These are phyloP conservation scores for Tetratostichococcus sp. DNA, from an alignment of 139 green algal species.

Conservation along the genomic window DNA sequence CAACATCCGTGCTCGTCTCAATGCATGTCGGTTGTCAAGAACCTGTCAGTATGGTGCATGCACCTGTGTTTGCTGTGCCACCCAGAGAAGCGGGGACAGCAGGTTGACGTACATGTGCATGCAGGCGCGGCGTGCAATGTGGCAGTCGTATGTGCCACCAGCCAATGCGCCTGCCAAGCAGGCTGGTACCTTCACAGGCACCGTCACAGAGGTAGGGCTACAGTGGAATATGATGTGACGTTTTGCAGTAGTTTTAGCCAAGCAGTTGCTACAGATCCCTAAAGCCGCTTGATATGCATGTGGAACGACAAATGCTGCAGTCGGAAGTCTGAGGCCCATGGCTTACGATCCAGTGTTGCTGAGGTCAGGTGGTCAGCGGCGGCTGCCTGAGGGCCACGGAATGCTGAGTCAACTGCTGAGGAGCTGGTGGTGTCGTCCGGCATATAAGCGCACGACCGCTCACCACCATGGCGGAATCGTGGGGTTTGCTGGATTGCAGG, in stretches of 20 bases:
- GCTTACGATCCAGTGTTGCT: too few relatives aligned
- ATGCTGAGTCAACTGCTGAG: constrained; percentile 63
- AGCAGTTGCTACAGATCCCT: neutral
- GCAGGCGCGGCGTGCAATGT: constrained; percentile 55
- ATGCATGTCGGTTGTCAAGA: too few relatives aligned
- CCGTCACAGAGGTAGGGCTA: constrained; percentile 73
- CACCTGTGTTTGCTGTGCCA: too few relatives aligned
- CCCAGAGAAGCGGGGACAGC: too few relatives aligned
- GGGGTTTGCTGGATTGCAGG: too few relatives aligned
- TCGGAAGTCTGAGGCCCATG: too few relatives aligned
- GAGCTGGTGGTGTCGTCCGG: constrained; percentile 75
- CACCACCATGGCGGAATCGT: too few relatives aligned
- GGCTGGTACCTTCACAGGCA: constrained; percentile 62
- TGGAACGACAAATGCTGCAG: neutral
- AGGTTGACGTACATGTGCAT: too few relatives aligned
- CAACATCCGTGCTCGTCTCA: too few relatives aligned
- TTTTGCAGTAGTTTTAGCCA: too few relatives aligned
- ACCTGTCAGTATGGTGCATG: too few relatives aligned
- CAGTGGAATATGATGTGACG: too few relatives aligned
- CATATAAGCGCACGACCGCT: constrained; percentile 82
- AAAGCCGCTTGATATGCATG: neutral
- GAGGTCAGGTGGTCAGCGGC: constrained; percentile 57
- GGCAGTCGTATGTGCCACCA: constrained; percentile 74
- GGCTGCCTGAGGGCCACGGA: constrained; percentile 84
- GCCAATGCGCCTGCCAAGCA: constrained; percentile 61